Base-by-base conservation (phyloP, 2,329 filamentous ascomycete genomes). In the Pseudocercospora musae region DNA sequence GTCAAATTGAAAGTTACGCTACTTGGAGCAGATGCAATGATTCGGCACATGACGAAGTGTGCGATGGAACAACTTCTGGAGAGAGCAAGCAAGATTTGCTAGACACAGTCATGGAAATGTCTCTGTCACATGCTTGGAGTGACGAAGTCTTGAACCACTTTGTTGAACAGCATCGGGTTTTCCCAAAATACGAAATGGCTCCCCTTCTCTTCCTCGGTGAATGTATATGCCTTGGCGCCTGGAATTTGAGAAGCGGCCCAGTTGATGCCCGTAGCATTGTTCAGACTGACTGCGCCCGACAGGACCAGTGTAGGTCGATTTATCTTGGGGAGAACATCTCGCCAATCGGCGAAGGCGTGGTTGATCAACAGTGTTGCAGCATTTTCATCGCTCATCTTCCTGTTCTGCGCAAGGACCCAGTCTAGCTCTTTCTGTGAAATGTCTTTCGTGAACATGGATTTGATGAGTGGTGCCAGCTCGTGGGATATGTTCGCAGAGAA, bases 101-200 rank as follows among this genome's bases (percentile, higher is more conserved):
- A 7, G 25, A 27, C 25, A 27, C 3, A 27, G 25, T 27, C 25
- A 27, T 27, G 4, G 7, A 27, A 27, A 27, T 27, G 25, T 27
- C 25, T 7, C 25, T 7, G 7, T 27, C 25, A 27, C 7, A 4
- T 7, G 3, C 25, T 27, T 27, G 25, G 25, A 27, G 25, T 27
- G 7, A 27, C 25, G 25, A 55, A 55, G 6, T 25, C n/a, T 11
- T 37, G 27, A 21, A 55, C n/a, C 13, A 55, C 10, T 11, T 31
- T 3, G 31, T 55, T 55, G 20, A 55, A 55, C 13, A 18, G 31
- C 15, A 4, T 31, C 7, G 52, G 29, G 33, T 55, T 55, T n/a
- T 55, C 52, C 27, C 27, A 55, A n/a, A 55, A 55, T 25, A 55
- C 37, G 31, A 55, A 55, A 40, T 55, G 52, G 33, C 52, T 55